phyloP scores from a whole-genome alignment of 2,329 filamentous ascomycete genomes.

The Scedosporium minutisporum region DNA sequence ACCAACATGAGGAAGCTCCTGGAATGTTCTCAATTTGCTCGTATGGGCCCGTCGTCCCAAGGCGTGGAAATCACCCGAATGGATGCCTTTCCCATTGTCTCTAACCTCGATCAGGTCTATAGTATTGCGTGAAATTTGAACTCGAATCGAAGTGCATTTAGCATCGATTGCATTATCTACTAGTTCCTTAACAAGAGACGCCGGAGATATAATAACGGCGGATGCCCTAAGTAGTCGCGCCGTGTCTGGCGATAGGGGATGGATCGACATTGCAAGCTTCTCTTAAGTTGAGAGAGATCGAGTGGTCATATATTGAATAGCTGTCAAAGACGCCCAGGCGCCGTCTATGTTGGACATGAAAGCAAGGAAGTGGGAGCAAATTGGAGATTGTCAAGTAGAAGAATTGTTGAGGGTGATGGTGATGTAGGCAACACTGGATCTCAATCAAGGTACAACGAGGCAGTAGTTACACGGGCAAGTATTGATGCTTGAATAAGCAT shows the following conservation, averaged over 20 bases:
- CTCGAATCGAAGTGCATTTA: conserved; percentile 53
- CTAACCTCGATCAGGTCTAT: conserved; percentile 60
- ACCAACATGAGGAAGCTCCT: conserved; percentile 48
- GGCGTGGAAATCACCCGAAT: conserved; percentile 46
- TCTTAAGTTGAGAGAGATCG: neutral
- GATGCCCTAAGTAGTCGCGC: conserved; percentile 51
- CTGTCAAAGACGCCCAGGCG: too few relatives aligned
- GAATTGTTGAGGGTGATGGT: too few relatives aligned
- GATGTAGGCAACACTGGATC: too few relatives aligned
- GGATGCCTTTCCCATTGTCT: conserved; percentile 67
- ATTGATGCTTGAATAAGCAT: too few relatives aligned
- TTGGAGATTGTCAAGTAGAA: too few relatives aligned
- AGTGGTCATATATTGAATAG: too few relatives aligned
- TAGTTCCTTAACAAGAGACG: conserved; percentile 63
- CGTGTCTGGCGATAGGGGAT: conserved; percentile 35
- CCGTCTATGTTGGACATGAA: too few relatives aligned
- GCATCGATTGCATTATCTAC: conserved; percentile 71
- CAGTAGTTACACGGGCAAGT: too few relatives aligned
- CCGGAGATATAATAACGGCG: conserved; percentile 48
- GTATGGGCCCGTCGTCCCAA: conserved; percentile 62
- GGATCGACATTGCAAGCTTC: conserved; percentile 35
- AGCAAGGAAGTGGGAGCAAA: too few relatives aligned
- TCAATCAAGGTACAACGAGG: too few relatives aligned
- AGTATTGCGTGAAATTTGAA: conserved; percentile 55
- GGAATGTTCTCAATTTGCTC: conserved; percentile 59